Evolutionary conservation across 495 filamentous ascomycete species (phyloP).

Genomic region (Tuber aestivum): DNA sequence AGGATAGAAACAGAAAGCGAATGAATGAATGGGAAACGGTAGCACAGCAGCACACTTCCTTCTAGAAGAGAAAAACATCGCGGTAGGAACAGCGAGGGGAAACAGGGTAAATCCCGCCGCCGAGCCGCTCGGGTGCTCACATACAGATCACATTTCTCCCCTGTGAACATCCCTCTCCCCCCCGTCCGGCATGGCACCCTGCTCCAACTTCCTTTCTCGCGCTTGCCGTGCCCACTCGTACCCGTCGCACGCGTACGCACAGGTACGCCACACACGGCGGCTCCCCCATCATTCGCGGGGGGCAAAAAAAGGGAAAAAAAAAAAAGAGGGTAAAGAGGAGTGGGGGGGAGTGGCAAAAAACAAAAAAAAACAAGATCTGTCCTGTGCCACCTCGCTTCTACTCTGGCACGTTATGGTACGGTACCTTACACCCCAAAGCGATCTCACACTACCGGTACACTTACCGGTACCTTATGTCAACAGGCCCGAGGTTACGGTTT

Average conservation of each 20-base stretch:
- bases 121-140: not conserved
- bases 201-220: not conserved
- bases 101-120: not conserved
- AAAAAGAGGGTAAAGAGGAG: not conserved
- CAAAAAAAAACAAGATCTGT: not conserved
- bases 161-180: not conserved
- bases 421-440: not conserved
- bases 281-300: not conserved
- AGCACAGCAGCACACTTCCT: not conserved
- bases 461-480: not conserved
- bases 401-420: too few relatives aligned
- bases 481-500: not conserved
- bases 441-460: not conserved
- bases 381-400: constrained; percentile 1
- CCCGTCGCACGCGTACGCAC: constrained; percentile 18
- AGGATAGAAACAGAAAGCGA: not conserved
- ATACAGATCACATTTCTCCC: not conserved
- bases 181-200: not conserved
- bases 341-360: not conserved
- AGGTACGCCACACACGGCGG: constrained; percentile 4
- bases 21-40: not conserved
- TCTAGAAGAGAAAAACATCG: not conserved
- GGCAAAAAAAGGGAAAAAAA: not conserved
- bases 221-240: not conserved
- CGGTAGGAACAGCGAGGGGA: not conserved